Base-by-base conservation (phyloP, 2,329 filamentous ascomycete species). In the Thelonectria discophora region DNA sequence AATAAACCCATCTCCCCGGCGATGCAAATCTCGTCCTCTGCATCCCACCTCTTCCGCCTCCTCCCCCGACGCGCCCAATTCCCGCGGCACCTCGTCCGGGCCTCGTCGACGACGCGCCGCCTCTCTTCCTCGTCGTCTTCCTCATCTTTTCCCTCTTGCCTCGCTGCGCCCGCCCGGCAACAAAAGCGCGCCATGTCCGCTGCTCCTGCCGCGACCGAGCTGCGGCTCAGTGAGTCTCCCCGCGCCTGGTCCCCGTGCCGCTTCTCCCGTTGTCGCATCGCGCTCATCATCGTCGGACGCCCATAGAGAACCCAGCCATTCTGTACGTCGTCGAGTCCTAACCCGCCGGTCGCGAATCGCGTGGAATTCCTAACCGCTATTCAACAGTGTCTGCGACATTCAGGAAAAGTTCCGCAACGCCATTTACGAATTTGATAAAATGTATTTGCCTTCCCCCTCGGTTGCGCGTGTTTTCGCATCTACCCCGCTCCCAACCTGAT, bases 371-470 rank as follows among this genome's bases (percentile, higher is more conserved):
- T 40, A 47, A 63, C 34, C 30, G 45, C 46, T 50, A 3, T 7
- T 57, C 17, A 18, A 46, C 15, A 45, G 94, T 73, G 87, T 98
- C 74, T 98, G 94, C 80, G 94, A 98, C 74, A 84, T 98, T 65
- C 94, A 98, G 80, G 94, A 97, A 69, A 96, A 93, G 77, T 98
- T 98, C 79, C 87, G 92, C 63, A 82, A 83, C 9, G 90, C 89
- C 58, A 97, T 98, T 71, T 86, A 90, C 79, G 89, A 96, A 74
- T 97, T 94, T 74, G 86, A 92, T 65, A 93, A 91, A 75, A 85
- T 97, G 88, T 92, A 82, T 34, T n/a, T 13, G 21, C n/a, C 21
- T 15, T 15, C 9, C 8, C 47, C 46, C 27, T 8, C 27, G 27
- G 6, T 9, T 30, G 27, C 27, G 27, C 24, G 43, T 32, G 46